Percentiles rank a stretch among this genome's conserved stretches.
Conservation (phyloP, 2,329 filamentous ascomycete genomes). For the Tolypocladium capitatum region DNA sequence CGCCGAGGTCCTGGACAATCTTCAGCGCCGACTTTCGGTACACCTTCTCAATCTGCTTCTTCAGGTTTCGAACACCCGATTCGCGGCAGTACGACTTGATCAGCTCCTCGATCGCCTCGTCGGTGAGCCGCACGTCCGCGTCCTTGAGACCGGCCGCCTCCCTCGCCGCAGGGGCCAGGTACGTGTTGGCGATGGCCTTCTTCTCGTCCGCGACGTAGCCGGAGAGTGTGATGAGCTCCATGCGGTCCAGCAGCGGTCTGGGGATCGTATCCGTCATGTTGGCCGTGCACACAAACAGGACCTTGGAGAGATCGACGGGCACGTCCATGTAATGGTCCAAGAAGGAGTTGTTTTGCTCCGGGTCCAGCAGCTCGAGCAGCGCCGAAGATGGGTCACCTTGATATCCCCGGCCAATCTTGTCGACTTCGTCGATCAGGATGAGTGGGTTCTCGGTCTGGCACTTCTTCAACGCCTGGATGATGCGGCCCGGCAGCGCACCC, state of each 20-base stretch:
- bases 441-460: constrained; percentile 97
- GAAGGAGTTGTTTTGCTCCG: constrained; percentile 95
- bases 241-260: constrained; percentile 81
- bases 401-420: constrained; percentile 94
- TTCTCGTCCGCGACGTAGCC: constrained; percentile 98
- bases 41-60: constrained; percentile 99
- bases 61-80: constrained; percentile 90
- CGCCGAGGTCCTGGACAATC: constrained; percentile 88
- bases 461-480: constrained; percentile 97
- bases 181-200: constrained; percentile 92
- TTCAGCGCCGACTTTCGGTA: constrained; percentile 95
- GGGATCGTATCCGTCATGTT: constrained; percentile 99
- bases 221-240: constrained; percentile 94
- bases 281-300: constrained; percentile 95
- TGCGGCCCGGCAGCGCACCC: constrained; percentile 84
- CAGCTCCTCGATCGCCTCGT: constrained; percentile 83
- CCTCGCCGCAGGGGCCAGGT: constrained; percentile 87
- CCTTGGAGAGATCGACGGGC: constrained; percentile 91
- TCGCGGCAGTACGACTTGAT: constrained; percentile 99
- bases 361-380: constrained; percentile 83
- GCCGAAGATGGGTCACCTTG: constrained; percentile 95
- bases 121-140: constrained; percentile 75
- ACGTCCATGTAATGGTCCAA: constrained; percentile 98
- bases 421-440: constrained; percentile 91
- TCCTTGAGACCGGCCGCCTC: constrained; percentile 82